Evolutionary conservation across 768 basidiomycete genomes (phyloP).

Genomic region (Boletus barrowsii): DNA sequence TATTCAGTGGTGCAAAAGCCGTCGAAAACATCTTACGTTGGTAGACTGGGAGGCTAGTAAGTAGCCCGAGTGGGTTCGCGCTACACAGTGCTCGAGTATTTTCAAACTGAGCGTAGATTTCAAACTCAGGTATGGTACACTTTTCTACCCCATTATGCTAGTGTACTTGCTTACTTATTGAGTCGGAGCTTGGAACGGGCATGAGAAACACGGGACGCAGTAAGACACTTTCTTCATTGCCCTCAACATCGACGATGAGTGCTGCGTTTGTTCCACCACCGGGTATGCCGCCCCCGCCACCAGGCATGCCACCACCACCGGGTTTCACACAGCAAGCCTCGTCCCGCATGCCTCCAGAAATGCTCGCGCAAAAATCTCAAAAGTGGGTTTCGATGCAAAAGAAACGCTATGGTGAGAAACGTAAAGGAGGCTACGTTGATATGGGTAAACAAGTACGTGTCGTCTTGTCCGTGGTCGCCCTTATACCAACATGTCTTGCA

Average conservation of each 20-base stretch:
- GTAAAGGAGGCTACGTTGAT: constrained; percentile 85
- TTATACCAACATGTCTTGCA: constrained; percentile 29
- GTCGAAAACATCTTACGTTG: too few relatives aligned
- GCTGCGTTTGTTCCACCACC: constrained; percentile 35
- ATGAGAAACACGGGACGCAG: constrained; percentile 11
- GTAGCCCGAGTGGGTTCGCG: too few relatives aligned
- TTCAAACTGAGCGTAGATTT: too few relatives aligned
- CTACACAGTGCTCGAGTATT: too few relatives aligned
- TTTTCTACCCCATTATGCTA: too few relatives aligned
- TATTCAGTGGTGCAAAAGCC: too few relatives aligned
- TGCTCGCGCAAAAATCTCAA: constrained; percentile 86
- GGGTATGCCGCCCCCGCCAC: constrained; percentile 41
- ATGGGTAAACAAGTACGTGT: constrained; percentile 84
- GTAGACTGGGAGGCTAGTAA: too few relatives aligned
- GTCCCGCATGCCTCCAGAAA: constrained; percentile 55
- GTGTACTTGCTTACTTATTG: too few relatives aligned
- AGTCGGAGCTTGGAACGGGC: constrained; percentile 22
- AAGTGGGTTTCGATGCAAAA: constrained; percentile 96
- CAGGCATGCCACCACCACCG: constrained; percentile 40
- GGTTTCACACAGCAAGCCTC: constrained; percentile 32
- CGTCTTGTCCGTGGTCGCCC: not conserved
- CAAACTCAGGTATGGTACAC: too few relatives aligned
- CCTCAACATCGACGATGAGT: constrained; percentile 34
- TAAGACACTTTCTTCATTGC: constrained; percentile 27
- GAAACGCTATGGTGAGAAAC: constrained; percentile 88